Conservation (phyloP, 495 filamentous ascomycete species). For the Penicillium taxi region DNA sequence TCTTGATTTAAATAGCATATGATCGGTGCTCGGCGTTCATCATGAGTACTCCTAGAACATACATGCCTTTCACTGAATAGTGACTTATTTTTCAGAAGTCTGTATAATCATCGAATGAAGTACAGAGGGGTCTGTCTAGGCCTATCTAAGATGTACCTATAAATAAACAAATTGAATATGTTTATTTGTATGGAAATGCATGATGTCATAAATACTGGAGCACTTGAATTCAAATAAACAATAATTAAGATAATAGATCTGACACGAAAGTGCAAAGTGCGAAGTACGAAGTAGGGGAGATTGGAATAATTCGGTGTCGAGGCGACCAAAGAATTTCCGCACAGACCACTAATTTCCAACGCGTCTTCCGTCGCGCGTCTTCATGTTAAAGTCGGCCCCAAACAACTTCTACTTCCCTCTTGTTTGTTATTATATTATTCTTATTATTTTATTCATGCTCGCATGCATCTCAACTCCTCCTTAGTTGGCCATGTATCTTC, state of each 20-base stretch:
- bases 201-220: too few species aligned
- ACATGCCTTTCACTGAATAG: too few species aligned
- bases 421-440: slow-evolving; percentile 3
- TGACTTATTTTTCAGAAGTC: too few species aligned
- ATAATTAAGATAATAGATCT: too few species aligned
- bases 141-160: too few species aligned
- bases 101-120: too few species aligned
- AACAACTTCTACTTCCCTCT: neutral
- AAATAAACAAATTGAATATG: too few species aligned
- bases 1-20: slow-evolving; percentile 1
- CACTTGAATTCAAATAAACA: too few species aligned
- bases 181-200: too few species aligned
- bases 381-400: neutral
- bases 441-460: slow-evolving; percentile 16
- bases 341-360: slow-evolving; percentile 21
- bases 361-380: slow-evolving; percentile 18
- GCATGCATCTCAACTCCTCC: slow-evolving; percentile 11
- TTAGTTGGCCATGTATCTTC: slow-evolving; percentile 75
- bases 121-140: too few species aligned
- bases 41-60: too few species aligned
- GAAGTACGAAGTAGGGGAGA: slow-evolving; percentile 3
- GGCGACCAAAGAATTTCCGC: slow-evolving; percentile 23
- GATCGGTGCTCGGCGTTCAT: slow-evolving; percentile 3
- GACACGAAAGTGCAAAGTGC: too few species aligned
- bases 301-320: slow-evolving; percentile 10